Conservation (phyloP, 768 basidiomycete species). For the Xerocomellus dryophilus region DNA sequence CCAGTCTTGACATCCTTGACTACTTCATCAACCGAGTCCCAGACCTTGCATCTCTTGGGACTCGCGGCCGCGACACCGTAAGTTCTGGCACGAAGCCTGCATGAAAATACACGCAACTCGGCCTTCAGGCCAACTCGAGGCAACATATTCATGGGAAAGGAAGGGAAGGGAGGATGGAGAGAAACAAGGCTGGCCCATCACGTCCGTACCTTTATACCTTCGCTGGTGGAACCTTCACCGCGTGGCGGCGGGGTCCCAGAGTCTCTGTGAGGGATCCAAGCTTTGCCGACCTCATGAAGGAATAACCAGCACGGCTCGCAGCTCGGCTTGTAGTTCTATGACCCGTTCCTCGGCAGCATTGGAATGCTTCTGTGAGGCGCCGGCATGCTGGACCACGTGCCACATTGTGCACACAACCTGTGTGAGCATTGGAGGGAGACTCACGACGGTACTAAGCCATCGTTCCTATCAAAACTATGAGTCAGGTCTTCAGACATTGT, state of each 20-base stretch:
- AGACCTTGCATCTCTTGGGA: slow-evolving; percentile 53
- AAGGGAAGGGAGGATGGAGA: neutral
- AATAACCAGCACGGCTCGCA: neutral
- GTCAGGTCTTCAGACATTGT: no score
- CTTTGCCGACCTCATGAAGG: slow-evolving; percentile 1
- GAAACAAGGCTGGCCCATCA: neutral
- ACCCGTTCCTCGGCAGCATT: slow-evolving; percentile 5
- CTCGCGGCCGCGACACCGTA: slow-evolving; percentile 5
- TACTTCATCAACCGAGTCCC: slow-evolving; percentile 74
- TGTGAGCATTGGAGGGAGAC: neutral
- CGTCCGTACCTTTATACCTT: slow-evolving; percentile 12
- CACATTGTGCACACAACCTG: no score
- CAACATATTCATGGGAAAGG: neutral
- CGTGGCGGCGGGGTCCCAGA: no score
- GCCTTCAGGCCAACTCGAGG: slow-evolving; percentile 5
- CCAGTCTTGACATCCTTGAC: slow-evolving; percentile 80
- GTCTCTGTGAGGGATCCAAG: no score
- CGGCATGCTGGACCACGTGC: slow-evolving; percentile 2
- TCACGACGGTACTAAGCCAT: neutral
- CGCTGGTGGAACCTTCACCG: no score
- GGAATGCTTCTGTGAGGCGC: neutral
- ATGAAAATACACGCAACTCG: slow-evolving; percentile 3
- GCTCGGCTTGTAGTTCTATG: slow-evolving; percentile 3
- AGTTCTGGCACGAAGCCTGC: neutral
- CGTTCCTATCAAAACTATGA: neutral